Evolutionary conservation across 495 filamentous ascomycete genomes (phyloP), one percentile per base, ranked within the genome.

Genomic region (Lindgomyces ingoldianus): DNA sequence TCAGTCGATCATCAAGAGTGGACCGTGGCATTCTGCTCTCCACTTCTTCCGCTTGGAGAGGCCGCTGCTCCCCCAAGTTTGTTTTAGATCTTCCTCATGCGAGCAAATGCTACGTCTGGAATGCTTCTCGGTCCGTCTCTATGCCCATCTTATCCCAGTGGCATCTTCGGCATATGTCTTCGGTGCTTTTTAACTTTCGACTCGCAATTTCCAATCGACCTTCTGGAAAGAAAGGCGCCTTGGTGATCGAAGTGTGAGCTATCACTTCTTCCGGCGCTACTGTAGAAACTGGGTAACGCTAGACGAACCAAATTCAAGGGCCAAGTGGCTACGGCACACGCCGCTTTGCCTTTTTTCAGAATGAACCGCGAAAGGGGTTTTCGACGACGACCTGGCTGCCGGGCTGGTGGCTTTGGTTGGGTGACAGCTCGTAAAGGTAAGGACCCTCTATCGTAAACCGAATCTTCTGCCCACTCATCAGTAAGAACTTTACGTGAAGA

Each of bases 361-460:
- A 24, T 22, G 47, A 53, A 24, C 57, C 14, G 18, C 22, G 12
- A 1, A 42, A 22, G n/a, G 52, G 14, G 53, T 27, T 46, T 24
- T 2, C 30, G 25, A 22, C 54, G 16, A n/a, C 53, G 21, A 51
- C 53, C 53, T 52, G 53, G 61, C 22, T 53, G 62, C 47, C 53
- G 53, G 53, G 55, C 46, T 58, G 46, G 53, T 29, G 44, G 45
- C 19, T 42, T 39, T 21, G 29, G 39, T 1, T 24, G 53, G 45
- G 11, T 49, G 41, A 56, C 41, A 24, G 19, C 39, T 64, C 41
- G 41, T 50, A 48, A 22, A 3, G 4, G 9, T 9, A 4, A 16
- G 18, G 27, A 41, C 30, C 51, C 62, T 65, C 21, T 65, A 65
- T 65, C 47, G 33, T 26, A 65, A 59, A 59, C 62, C 24, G 58